Base-by-base conservation (phyloP, 306 rosid genomes). In the Gleditsia sinensis region DNA sequence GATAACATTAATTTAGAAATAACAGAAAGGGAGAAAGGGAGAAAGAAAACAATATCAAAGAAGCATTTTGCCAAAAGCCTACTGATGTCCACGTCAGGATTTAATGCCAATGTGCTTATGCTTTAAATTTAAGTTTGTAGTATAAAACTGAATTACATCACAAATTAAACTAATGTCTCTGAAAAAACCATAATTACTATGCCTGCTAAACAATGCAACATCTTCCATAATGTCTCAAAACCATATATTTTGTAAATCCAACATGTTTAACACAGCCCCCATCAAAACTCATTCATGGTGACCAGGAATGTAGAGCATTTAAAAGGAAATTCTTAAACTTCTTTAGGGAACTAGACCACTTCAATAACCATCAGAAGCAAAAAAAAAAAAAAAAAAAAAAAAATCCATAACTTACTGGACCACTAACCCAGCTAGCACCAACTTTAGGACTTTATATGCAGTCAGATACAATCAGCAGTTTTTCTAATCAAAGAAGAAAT, bases 201-300 rank as follows among this genome's bases (percentile, higher is more conserved):
- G 36, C 60, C 63, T 42, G 23, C 43, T 42, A 75, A 53, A 46
- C 32, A 54, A 48, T 20, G 7, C n/a, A 63, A 45, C 43, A 43
- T 6, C 43, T 11, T 11, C 62, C 77, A 58, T 9, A 11, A 46
- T 24, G 56, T 11, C 23, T 43, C 12, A 58, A 57, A 33, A 16
- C 8, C 6, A 7, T 32, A 16, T 36, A 9, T 67, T 59, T 66
- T 19, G 64, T 4, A 14, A 20, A 64, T 57, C 45, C 21, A 9
- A 43, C 23, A 32, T n/a, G 14, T 23, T 25, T 32, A 6, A 69
- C 17, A 61, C 7, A 11, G 4, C 10, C 46, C 33, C 17, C 1
- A 20, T 13, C 13, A 55, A 36, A 57, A 27, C 61, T 67, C 23
- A 24, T 64, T 66, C 75, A 79, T 9, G 27, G 40, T 7, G 34